Percentiles rank a stretch among this genome's conserved stretches.
Conservation (phyloP, 169 alveolate species). For the Babesia bigemina region DNA sequence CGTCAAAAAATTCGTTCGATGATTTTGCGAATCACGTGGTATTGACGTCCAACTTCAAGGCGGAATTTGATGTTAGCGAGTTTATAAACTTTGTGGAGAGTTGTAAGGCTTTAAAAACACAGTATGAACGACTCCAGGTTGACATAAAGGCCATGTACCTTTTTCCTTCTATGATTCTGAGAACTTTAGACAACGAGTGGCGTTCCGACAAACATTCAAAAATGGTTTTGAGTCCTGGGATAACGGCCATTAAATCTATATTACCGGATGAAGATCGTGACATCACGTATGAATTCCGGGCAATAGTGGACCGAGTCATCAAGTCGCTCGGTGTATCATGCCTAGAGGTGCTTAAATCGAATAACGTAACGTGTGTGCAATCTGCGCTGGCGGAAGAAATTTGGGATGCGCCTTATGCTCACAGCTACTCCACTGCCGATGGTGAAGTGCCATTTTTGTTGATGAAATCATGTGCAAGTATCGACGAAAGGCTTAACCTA, state of each 20-base stretch:
- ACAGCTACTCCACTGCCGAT: neutral
- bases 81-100: conserved; percentile 7
- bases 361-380: conserved; percentile 13
- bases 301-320: conserved; percentile 1
- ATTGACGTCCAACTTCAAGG: neutral
- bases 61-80: conserved; percentile 10
- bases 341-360: conserved; percentile 18
- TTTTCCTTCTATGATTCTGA: neutral
- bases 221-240: neutral
- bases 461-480: conserved; percentile 1
- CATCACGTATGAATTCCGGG: neutral
- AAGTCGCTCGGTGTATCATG: conserved; percentile 12
- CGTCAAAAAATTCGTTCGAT: conserved; percentile 9
- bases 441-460: conserved; percentile 8
- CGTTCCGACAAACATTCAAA: neutral
- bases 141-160: conserved; percentile 5
- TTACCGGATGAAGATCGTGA: neutral
- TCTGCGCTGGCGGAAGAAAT: conserved; percentile 15
- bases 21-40: conserved; percentile 22
- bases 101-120: conserved; percentile 2
- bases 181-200: neutral
- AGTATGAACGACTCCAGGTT: conserved; percentile 6
- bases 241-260: neutral
- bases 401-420: conserved; percentile 17
- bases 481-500: conserved; percentile 26